These are phyloP conservation scores for Exophiala oligosperma DNA, from an alignment of 2,329 filamentous ascomycete genomes.

Conservation along the genomic window DNA sequence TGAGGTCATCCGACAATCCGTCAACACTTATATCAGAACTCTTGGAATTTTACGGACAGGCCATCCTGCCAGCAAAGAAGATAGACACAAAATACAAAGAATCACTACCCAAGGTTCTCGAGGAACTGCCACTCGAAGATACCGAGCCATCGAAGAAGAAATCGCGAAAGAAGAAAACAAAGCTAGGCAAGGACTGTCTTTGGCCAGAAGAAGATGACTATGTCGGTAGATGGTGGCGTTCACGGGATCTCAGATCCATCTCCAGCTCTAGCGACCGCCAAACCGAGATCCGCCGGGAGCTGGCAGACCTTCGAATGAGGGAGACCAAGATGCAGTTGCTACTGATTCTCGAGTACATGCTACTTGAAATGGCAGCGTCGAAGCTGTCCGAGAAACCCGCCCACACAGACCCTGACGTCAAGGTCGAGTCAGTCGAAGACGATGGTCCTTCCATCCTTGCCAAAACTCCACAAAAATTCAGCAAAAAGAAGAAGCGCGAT, in stretches of 20 bases:
- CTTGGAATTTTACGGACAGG: constrained; percentile 41
- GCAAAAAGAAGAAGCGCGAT: constrained; percentile 44
- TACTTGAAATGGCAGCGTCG: constrained; percentile 36
- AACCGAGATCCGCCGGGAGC: constrained; percentile 36
- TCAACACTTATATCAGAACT: constrained; percentile 33
- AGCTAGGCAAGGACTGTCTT: constrained; percentile 48
- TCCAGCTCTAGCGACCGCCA: not conserved
- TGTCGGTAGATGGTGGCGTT: constrained; percentile 48
- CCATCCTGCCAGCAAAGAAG: constrained; percentile 46
- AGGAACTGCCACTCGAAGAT: constrained; percentile 35
- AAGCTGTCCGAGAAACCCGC: constrained; percentile 28
- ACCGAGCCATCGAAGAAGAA: constrained; percentile 31
- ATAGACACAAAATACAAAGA: constrained; percentile 50
- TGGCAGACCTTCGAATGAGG: constrained; percentile 46
- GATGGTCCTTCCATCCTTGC: constrained; percentile 22
- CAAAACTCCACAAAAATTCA: constrained; percentile 26
- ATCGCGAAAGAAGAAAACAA: constrained; percentile 38
- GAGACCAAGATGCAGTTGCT: constrained; percentile 52
- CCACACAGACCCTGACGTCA: constrained; percentile 44
- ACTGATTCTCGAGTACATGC: constrained; percentile 49
- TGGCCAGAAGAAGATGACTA: constrained; percentile 47
- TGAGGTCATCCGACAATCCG: constrained; percentile 33
- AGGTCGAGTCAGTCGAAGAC: constrained; percentile 34
- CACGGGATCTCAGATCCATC: constrained; percentile 30
- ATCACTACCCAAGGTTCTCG: constrained; percentile 42